These are phyloP conservation scores for Rhododendron kiyosumense DNA, from an alignment of 148 eudicot genomes.

Conservation along the genomic window DNA sequence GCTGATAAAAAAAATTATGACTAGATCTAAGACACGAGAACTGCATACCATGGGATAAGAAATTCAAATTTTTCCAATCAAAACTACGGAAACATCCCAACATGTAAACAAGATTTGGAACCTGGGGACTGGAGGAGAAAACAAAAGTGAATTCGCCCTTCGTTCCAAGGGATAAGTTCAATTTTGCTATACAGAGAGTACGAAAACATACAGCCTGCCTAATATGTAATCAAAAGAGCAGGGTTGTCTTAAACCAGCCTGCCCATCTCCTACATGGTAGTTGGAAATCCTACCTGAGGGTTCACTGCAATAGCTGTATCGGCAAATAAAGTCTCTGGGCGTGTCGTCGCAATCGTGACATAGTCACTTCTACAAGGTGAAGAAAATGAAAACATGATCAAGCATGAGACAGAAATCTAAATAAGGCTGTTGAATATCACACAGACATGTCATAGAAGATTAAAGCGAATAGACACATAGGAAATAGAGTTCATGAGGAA, in stretches of 20 bases:
- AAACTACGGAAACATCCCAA: background rate
- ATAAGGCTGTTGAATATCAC: background rate
- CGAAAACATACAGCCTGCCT: background rate
- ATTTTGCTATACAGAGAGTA: background rate
- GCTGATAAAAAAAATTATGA: no score
- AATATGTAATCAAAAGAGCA: background rate
- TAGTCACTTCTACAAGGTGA: constrained; percentile 58
- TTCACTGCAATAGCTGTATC: constrained; percentile 96
- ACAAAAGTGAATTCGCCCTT: background rate
- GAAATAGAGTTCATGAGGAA: background rate
- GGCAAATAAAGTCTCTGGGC: constrained; percentile 96
- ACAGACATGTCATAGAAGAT: background rate
- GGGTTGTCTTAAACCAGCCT: background rate
- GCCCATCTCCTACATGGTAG: background rate
- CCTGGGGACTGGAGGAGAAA: background rate
- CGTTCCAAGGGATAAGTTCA: background rate
- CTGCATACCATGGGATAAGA: background rate
- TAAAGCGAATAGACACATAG: background rate
- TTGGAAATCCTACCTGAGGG: constrained; percentile 57
- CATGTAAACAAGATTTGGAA: background rate
- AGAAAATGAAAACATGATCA: constrained; percentile 1
- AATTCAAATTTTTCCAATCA: background rate
- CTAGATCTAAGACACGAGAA: background rate
- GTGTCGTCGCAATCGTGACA: constrained; percentile 88
- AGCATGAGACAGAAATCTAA: background rate